These are phyloP conservation scores for Mitragyna speciosa DNA, from an alignment of 257 asterid species.

Conservation along the genomic window DNA sequence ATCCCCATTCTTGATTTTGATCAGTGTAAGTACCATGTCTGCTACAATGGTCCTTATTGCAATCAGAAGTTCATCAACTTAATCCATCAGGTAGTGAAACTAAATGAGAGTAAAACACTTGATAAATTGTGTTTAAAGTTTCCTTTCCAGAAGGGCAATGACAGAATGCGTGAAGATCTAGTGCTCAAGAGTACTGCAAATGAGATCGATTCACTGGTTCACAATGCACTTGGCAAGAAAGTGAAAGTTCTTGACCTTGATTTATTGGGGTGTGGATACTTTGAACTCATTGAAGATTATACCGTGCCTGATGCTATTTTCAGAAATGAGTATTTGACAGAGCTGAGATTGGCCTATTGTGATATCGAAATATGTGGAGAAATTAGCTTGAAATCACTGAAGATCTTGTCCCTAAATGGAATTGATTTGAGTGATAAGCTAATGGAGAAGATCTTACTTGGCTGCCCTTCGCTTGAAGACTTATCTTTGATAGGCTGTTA, in stretches of 20 bases:
- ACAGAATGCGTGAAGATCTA: neutral
- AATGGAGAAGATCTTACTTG: slow-evolving; percentile 25
- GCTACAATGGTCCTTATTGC: slow-evolving; percentile 1
- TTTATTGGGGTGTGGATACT: slow-evolving; percentile 9
- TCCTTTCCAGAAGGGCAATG: slow-evolving; percentile 2
- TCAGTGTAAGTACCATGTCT: slow-evolving; percentile 13
- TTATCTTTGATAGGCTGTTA: slow-evolving; percentile 24
- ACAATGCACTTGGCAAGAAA: slow-evolving; percentile 27
- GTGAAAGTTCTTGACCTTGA: slow-evolving; percentile 35
- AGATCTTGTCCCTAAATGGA: slow-evolving; percentile 9
- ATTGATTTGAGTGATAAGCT: slow-evolving; percentile 16
- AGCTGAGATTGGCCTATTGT: slow-evolving; percentile 26
- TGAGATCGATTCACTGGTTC: slow-evolving; percentile 27
- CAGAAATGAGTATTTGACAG: slow-evolving; percentile 22
- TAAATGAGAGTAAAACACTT: slow-evolving; percentile 8
- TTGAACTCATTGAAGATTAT: slow-evolving; percentile 7
- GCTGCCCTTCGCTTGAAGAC: slow-evolving; percentile 33
- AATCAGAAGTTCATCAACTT: slow-evolving; percentile 17
- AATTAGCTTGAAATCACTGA: slow-evolving; percentile 21
- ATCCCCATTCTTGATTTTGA: slow-evolving; percentile 27
- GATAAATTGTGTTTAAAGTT: slow-evolving; percentile 27
- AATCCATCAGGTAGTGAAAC: slow-evolving; percentile 24
- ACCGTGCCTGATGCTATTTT: slow-evolving; percentile 30
- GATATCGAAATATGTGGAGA: slow-evolving; percentile 17
- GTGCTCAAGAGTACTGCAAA: neutral